Evolutionary conservation across 441 rosid genomes (phyloP).

Genomic region (Theobroma grandiflorum): DNA sequence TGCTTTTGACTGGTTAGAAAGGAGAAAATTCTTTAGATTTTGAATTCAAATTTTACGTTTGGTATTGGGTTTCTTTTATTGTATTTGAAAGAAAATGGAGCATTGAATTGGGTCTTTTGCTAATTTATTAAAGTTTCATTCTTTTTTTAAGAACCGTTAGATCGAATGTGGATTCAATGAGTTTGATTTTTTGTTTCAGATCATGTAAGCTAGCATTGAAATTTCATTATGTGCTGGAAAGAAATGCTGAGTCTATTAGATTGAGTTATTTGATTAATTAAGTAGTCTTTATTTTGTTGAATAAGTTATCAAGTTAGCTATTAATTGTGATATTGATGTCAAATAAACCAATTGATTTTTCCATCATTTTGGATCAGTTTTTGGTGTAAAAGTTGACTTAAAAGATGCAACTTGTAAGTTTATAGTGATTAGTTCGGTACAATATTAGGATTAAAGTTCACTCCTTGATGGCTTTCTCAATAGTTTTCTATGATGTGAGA

Average conservation of each 20-base stretch:
- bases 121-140: neutral
- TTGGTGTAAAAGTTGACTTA: slow-evolving; percentile 2
- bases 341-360: neutral
- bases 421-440: neutral
- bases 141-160: neutral
- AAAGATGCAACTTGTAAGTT: neutral
- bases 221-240: neutral
- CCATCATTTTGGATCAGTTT: neutral
- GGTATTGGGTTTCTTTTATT: slow-evolving; percentile 2
- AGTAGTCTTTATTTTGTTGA: slow-evolving; percentile 3
- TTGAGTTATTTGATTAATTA: slow-evolving; percentile 21
- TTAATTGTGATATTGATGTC: slow-evolving; percentile 1
- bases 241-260: slow-evolving; percentile 12
- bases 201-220: neutral
- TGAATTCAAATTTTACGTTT: neutral
- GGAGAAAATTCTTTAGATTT: neutral
- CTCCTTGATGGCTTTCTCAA: slow-evolving; percentile 9
- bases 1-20: neutral
- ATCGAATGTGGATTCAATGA: slow-evolving; percentile 14
- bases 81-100: neutral
- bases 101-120: neutral
- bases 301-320: neutral
- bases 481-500: neutral
- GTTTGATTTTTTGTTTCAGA: neutral
- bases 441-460: slow-evolving; percentile 7